Base-by-base conservation (phyloP, 768 basidiomycete species). In the Leccinum subtestaceum region DNA sequence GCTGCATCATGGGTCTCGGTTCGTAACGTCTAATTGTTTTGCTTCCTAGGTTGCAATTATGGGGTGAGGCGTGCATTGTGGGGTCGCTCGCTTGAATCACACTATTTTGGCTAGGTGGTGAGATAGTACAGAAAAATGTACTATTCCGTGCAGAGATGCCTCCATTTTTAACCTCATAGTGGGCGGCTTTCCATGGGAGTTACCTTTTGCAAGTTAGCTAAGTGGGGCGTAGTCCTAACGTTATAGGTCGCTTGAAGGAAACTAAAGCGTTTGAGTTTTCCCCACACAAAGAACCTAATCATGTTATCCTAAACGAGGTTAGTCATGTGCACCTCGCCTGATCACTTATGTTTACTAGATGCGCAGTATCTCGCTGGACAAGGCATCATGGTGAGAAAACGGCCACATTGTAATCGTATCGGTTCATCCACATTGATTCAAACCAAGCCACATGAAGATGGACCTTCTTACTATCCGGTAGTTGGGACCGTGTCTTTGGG, bases 401-500 rank as follows among this genome's bases (percentile, higher is more conserved):
- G 60, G 60, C 54, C 55, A 60, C 52, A 64, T 63, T 57, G 32
- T 56, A 31, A 34, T 60, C 27, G 45, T 34, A 25, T 51, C 29
- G 23, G 52, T 34, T 60, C 52, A 48, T 55, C 60, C 38, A 45
- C 43, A 53, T 47, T 36, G 31, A 38, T 38, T 52, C 59, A 52
- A 25, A 45, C 34, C 50, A 72, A 95, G 92, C 92, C 93, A 2
- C 95, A 97, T 66, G 87, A 96, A 76, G 95, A 98, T 71, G 94
- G 95, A 0, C 89, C 93, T 2, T 83, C 87, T 17, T 98, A 96
- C 74, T 77, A 86, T 67, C 92, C 95, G 0, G 84, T 89, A 5
- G 95, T 97, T 1, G 88, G 92, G 2, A 97, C 95, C n/a, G 75
- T 98, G 52, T 94, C 95, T 13, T 75, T 97, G 58, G 87, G 88